A percentile compares a stretch with the other conserved stretches of the same genome.
These are phyloP conservation scores for Fusarium sp. DNA, from an alignment of 2,329 filamentous ascomycete genomes.

Conservation along the genomic window DNA sequence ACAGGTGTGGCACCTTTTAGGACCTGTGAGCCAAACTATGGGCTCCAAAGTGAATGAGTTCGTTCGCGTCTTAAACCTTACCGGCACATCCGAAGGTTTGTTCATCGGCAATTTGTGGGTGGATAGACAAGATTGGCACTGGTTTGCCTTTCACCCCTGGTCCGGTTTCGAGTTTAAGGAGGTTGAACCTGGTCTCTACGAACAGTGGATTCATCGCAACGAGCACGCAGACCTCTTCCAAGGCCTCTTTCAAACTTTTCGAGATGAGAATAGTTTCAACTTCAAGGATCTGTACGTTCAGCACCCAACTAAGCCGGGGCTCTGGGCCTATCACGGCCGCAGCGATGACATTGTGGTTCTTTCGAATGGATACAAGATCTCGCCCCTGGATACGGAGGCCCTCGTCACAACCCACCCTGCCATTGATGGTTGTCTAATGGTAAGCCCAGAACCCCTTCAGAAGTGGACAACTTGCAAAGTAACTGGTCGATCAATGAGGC, in stretches of 20 bases:
- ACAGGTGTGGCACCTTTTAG: background rate
- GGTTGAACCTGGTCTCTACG: conserved; percentile 43
- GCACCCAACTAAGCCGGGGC: conserved; percentile 41
- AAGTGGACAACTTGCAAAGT: background rate
- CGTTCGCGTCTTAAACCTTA: conserved; percentile 48
- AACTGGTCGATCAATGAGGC: too few species aligned
- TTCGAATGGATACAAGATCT: conserved; percentile 47
- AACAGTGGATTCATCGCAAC: conserved; percentile 48
- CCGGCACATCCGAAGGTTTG: conserved; percentile 48
- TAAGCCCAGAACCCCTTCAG: conserved; percentile 21
- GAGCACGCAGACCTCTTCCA: conserved; percentile 43
- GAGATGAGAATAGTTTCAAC: conserved; percentile 39
- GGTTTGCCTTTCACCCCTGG: conserved; percentile 48
- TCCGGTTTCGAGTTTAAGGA: conserved; percentile 50
- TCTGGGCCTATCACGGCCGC: conserved; percentile 45
- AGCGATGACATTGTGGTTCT: conserved; percentile 46
- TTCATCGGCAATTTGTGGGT: conserved; percentile 48
- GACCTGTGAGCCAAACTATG: conserved; percentile 1
- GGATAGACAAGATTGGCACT: conserved; percentile 44
- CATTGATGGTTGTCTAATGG: conserved; percentile 41
- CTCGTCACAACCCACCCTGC: conserved; percentile 40
- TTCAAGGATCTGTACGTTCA: conserved; percentile 45
- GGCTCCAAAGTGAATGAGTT: conserved; percentile 46
- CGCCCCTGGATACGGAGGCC: conserved; percentile 44
- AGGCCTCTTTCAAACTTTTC: conserved; percentile 49